Percentiles rank a stretch among this genome's conserved stretches.
Conservation (phyloP, 179 eudicot genomes). For the Vitellaria paradoxa region DNA sequence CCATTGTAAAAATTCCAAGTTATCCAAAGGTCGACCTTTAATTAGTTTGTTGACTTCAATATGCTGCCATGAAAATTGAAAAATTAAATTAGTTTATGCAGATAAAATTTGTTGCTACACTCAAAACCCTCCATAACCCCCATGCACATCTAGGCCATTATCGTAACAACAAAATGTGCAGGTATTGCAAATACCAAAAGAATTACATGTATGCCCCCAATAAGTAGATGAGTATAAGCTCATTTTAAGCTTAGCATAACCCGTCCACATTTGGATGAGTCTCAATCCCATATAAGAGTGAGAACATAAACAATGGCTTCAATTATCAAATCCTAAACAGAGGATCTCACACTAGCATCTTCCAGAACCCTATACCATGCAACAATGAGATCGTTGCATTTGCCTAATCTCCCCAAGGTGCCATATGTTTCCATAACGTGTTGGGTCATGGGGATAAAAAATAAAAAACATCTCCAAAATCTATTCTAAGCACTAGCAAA, state of each 20-base stretch:
- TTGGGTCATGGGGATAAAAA: too few relatives aligned
- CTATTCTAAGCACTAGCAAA: too few relatives aligned
- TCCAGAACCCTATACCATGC: too few relatives aligned
- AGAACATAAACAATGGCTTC: too few relatives aligned
- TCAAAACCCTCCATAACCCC: background rate
- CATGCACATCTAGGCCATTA: background rate
- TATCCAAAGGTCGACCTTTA: conserved; percentile 89
- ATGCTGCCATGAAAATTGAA: conserved; percentile 49
- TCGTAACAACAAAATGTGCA: background rate
- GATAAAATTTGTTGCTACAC: background rate
- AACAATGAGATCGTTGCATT: too few relatives aligned
- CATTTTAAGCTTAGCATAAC: background rate
- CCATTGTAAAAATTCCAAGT: conserved; percentile 95
- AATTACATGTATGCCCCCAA: background rate
- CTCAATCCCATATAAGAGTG: too few relatives aligned
- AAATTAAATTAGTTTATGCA: background rate
- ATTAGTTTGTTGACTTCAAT: conserved; percentile 83
- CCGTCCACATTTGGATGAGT: too few relatives aligned
- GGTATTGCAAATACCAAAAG: background rate
- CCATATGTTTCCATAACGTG: too few relatives aligned
- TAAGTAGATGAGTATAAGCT: background rate
- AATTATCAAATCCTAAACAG: too few relatives aligned
- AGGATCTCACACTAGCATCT: too few relatives aligned
- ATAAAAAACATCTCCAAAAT: too few relatives aligned
- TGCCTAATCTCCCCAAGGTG: too few relatives aligned